Evolutionary conservation across 2,329 filamentous ascomycete species (phyloP).

Genomic region (Rugonectria rugulosa): DNA sequence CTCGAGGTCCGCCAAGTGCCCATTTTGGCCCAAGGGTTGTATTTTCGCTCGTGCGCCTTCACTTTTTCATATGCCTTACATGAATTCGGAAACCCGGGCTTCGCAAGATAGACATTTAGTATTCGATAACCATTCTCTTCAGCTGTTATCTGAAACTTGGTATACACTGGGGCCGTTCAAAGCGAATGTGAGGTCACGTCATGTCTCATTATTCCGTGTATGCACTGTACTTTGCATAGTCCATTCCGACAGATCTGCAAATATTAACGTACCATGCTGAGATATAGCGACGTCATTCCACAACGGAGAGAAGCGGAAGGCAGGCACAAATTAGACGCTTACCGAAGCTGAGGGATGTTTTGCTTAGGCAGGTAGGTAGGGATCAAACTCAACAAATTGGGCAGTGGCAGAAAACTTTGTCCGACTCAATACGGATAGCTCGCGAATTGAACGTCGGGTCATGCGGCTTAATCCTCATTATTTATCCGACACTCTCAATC

Average conservation of each 20-base stretch:
- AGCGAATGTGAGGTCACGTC: no score
- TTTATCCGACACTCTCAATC: no score
- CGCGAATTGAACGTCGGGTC: no score
- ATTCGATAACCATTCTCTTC: conserved; percentile 1
- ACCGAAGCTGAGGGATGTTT: background rate
- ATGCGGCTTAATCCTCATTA: no score
- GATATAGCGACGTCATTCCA: conserved; percentile 14
- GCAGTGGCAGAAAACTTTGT: no score
- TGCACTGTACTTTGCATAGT: conserved; percentile 1
- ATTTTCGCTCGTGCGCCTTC: background rate
- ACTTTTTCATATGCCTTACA: background rate
- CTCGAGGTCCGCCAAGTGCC: no score
- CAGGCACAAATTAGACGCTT: conserved; percentile 1
- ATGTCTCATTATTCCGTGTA: no score
- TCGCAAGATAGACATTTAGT: background rate
- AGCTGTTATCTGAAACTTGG: no score
- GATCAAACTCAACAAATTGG: no score
- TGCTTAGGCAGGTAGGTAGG: no score
- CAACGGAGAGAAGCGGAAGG: background rate
- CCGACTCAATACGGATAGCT: no score
- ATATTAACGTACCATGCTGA: background rate
- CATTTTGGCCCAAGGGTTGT: conserved; percentile 11
- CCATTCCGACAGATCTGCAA: conserved; percentile 7
- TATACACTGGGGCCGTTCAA: no score
- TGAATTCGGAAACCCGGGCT: conserved; percentile 11